Percentiles rank a stretch among this genome's conserved stretches.
phyloP scores from a whole-genome alignment of 106 monocot genomes.

The Dioscorea dumetorum region DNA sequence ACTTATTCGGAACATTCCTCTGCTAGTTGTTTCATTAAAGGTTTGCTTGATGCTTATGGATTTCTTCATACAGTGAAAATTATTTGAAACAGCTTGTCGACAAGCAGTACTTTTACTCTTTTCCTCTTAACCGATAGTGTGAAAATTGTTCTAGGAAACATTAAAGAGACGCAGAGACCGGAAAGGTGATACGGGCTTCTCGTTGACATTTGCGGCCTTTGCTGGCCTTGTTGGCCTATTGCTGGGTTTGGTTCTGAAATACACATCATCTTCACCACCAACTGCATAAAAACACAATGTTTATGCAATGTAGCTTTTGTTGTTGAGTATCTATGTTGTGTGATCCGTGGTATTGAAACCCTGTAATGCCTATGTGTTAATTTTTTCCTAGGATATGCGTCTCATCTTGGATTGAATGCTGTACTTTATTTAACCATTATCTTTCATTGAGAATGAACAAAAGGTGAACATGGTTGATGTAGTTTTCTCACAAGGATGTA shows the following conservation, averaged over 20 bases:
- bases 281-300: neutral
- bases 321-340: too few species aligned
- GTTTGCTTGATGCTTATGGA: neutral
- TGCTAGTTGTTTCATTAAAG: neutral
- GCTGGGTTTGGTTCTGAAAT: constrained; percentile 49
- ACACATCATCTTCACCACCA: constrained; percentile 33
- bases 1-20: too few species aligned
- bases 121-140: neutral
- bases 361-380: too few species aligned
- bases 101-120: neutral
- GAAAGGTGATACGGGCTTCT: constrained; percentile 48
- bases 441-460: too few species aligned
- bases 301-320: too few species aligned
- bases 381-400: too few species aligned
- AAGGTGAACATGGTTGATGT: too few species aligned
- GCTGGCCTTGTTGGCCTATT: constrained; percentile 51
- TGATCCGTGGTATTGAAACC: too few species aligned
- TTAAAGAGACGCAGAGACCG: constrained; percentile 44
- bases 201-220: constrained; percentile 47
- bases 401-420: too few species aligned
- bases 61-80: neutral
- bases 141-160: constrained; percentile 39
- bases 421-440: too few species aligned
- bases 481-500: too few species aligned
- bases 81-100: too few species aligned